These are phyloP conservation scores for Aaosphaeria arxii DNA, from an alignment of 2,329 filamentous ascomycete genomes.

Conservation along the genomic window DNA sequence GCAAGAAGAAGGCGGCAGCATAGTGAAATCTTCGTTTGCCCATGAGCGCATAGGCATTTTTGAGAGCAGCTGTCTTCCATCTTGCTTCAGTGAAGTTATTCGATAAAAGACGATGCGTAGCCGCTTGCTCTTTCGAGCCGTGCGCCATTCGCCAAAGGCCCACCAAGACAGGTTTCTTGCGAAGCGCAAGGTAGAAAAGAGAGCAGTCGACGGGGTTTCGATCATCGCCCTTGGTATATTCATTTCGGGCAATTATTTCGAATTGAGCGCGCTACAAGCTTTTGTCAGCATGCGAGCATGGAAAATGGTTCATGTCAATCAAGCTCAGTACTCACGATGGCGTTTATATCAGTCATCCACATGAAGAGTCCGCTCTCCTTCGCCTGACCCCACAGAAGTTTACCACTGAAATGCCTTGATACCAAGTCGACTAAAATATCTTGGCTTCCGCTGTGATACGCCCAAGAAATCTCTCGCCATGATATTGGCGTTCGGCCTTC, in stretches of 20 bases:
- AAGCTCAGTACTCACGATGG: conserved; percentile 60
- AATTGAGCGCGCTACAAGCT: conserved; percentile 66
- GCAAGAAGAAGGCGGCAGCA: conserved; percentile 90
- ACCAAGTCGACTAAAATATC: conserved; percentile 87
- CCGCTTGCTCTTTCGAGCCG: conserved; percentile 81
- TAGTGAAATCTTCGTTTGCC: conserved; percentile 92
- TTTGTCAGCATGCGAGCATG: background rate
- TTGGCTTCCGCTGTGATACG: conserved; percentile 79
- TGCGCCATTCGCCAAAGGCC: conserved; percentile 92
- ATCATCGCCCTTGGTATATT: conserved; percentile 83
- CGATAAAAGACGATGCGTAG: conserved; percentile 75
- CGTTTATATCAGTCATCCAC: conserved; percentile 78
- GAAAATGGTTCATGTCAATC: too few relatives aligned
- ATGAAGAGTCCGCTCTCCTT: conserved; percentile 88
- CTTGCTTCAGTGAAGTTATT: conserved; percentile 86
- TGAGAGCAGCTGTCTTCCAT: conserved; percentile 86
- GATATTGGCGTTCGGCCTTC: conserved; percentile 62
- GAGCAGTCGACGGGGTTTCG: conserved; percentile 91
- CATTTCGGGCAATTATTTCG: conserved; percentile 85
- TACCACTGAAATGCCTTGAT: conserved; percentile 72
- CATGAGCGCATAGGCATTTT: conserved; percentile 94
- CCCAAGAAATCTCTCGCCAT: conserved; percentile 79
- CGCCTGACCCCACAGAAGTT: conserved; percentile 80
- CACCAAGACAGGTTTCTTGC: conserved; percentile 85
- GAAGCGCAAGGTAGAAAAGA: conserved; percentile 84